Percentiles rank a stretch among this genome's conserved stretches.
phyloP scores from a whole-genome alignment of 768 basidiomycete genomes.

The Pholiota conissans region DNA sequence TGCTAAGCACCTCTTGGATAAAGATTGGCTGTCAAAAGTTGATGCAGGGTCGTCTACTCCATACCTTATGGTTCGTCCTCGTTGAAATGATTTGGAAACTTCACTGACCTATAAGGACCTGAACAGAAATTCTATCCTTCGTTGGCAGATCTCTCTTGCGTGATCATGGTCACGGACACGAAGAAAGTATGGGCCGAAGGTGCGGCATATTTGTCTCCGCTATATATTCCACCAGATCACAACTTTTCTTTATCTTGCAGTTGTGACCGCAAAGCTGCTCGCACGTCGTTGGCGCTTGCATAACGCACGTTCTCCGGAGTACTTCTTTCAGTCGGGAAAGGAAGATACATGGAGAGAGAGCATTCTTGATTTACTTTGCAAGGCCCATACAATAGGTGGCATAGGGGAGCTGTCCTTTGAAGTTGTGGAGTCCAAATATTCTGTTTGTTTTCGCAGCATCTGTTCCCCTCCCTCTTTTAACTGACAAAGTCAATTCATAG shows the following conservation, averaged over 20 bases:
- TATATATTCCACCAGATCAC: not conserved
- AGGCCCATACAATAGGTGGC: slow-evolving; percentile 62
- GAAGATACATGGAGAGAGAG: slow-evolving; percentile 66
- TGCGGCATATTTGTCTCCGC: slow-evolving; percentile 22
- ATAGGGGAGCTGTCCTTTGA: slow-evolving; percentile 60
- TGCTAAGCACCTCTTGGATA: slow-evolving; percentile 53
- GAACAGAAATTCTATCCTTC: slow-evolving; percentile 72
- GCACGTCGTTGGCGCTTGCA: slow-evolving; percentile 70
- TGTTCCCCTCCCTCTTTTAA: no score
- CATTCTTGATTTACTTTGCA: slow-evolving; percentile 53
- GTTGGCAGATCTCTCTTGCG: slow-evolving; percentile 55
- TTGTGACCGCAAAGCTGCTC: slow-evolving; percentile 54
- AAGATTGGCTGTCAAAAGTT: slow-evolving; percentile 75
- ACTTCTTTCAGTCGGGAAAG: slow-evolving; percentile 32
- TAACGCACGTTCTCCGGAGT: slow-evolving; percentile 41
- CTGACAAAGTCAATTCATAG: no score
- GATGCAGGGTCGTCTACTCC: slow-evolving; percentile 60
- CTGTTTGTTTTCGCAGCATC: slow-evolving; percentile 28
- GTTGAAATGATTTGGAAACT: slow-evolving; percentile 4
- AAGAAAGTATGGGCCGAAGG: slow-evolving; percentile 78
- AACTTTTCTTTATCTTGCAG: slow-evolving; percentile 28
- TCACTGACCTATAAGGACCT: no score
- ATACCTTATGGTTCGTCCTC: slow-evolving; percentile 68
- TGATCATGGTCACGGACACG: slow-evolving; percentile 71
- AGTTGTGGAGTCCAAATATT: slow-evolving; percentile 55